phyloP scores from a whole-genome alignment of 148 eudicot genomes.

The Hydrangea macrophylla region DNA sequence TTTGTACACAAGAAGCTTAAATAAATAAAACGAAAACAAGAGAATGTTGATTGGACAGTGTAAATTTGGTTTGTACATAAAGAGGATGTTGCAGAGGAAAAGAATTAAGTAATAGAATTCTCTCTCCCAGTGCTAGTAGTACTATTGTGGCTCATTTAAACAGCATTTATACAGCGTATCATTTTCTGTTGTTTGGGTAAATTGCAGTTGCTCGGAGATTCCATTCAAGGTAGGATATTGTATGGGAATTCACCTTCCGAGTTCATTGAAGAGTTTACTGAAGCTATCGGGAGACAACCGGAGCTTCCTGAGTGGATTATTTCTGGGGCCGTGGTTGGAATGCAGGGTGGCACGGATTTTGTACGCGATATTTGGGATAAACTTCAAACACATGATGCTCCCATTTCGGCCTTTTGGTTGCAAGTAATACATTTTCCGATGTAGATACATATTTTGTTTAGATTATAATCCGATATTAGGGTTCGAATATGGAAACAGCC shows the following conservation, averaged over 20 bases:
- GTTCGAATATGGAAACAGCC: no score
- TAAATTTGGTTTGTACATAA: neutral
- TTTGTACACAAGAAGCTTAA: neutral
- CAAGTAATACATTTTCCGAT: slow-evolving; percentile 52
- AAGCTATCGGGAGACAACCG: slow-evolving; percentile 86
- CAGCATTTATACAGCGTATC: neutral
- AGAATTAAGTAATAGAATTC: no score
- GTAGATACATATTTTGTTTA: neutral
- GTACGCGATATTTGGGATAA: slow-evolving; percentile 65
- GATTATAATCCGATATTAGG: no score
- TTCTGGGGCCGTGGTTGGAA: slow-evolving; percentile 93
- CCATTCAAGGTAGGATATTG: slow-evolving; percentile 70
- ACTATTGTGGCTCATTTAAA: neutral
- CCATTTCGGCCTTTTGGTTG: slow-evolving; percentile 95
- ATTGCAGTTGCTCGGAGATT: slow-evolving; percentile 64
- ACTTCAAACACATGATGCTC: slow-evolving; percentile 57
- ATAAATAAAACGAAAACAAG: neutral
- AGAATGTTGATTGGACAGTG: neutral
- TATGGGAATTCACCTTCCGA: slow-evolving; percentile 82
- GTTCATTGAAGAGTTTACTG: slow-evolving; percentile 77
- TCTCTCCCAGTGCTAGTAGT: neutral
- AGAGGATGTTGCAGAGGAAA: neutral
- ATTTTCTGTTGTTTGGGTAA: slow-evolving; percentile 9
- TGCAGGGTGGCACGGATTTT: slow-evolving; percentile 91
- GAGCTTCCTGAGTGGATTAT: slow-evolving; percentile 93